Evolutionary conservation across 2,329 filamentous ascomycete species (phyloP).

Genomic region (Sporothrix schenckii): DNA sequence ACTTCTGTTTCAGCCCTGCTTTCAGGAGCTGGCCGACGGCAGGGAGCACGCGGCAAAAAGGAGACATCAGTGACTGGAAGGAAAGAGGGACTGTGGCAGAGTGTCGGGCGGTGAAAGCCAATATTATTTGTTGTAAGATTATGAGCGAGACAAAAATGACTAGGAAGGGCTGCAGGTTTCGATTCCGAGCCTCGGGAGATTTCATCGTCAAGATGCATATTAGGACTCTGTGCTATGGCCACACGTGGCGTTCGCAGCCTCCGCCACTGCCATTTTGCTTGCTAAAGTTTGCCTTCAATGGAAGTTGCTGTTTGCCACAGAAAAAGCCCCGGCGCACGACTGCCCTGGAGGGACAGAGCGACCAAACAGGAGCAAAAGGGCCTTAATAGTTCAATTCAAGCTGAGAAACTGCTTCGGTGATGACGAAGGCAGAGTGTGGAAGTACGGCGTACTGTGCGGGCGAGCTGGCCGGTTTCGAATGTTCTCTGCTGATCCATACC

Average conservation of each 20-base stretch:
- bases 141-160: not conserved
- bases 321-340: not conserved
- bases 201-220: not conserved
- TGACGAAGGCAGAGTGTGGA: slow-evolving; percentile 2
- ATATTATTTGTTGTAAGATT: not conserved
- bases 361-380: not conserved
- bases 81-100: not conserved
- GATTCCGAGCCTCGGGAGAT: not conserved
- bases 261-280: not conserved
- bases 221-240: not conserved
- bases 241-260: slow-evolving; percentile 8
- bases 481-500: not conserved
- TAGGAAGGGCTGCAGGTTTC: not conserved
- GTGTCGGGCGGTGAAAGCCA: not conserved
- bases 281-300: not conserved
- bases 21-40: slow-evolving; percentile 7
- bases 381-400: not conserved
- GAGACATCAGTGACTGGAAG: not conserved
- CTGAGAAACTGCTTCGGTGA: not conserved
- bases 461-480: not conserved
- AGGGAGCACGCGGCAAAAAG: slow-evolving; percentile 1
- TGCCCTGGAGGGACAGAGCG: not conserved
- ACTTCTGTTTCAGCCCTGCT: slow-evolving; percentile 20
- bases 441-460: not conserved
- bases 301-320: not conserved